phyloP scores from a whole-genome alignment of 306 rosid species.

The Herpetospermum pedunculosum region DNA sequence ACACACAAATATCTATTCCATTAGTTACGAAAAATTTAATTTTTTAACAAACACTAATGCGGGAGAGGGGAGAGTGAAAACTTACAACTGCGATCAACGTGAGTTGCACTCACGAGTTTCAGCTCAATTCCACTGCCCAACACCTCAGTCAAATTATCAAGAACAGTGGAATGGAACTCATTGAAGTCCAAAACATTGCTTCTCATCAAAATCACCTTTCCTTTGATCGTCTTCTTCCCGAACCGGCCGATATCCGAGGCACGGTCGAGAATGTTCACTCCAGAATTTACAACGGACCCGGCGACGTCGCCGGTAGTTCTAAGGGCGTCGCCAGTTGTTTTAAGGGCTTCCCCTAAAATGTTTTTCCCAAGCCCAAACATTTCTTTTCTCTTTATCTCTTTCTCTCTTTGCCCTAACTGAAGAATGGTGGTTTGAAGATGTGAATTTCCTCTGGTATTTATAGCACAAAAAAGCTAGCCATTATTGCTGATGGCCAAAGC shows the following conservation, averaged over 20 bases:
- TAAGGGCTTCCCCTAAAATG: neutral
- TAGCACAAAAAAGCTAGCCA: neutral
- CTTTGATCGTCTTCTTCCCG: constrained; percentile 18
- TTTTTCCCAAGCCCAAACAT: neutral
- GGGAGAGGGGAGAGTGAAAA: no score
- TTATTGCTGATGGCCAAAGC: neutral
- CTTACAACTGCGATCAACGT: constrained; percentile 29
- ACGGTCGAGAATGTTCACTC: neutral
- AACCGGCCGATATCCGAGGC: neutral
- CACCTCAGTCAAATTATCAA: constrained; percentile 47
- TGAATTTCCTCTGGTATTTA: neutral
- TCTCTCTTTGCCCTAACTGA: neutral
- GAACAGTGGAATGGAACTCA: constrained; percentile 37
- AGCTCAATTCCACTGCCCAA: constrained; percentile 40
- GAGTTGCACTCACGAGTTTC: constrained; percentile 41
- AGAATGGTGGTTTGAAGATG: neutral
- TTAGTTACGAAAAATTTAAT: no score
- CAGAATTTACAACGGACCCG: neutral
- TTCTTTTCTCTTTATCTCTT: no score
- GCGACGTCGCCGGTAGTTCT: neutral
- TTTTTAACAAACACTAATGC: no score
- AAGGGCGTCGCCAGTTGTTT: neutral
- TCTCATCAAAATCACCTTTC: constrained; percentile 62
- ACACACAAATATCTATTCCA: no score
- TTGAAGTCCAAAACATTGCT: constrained; percentile 62